Base-by-base conservation (phyloP, 2,329 filamentous ascomycete species). In the Colletotrichum higginsianum region DNA sequence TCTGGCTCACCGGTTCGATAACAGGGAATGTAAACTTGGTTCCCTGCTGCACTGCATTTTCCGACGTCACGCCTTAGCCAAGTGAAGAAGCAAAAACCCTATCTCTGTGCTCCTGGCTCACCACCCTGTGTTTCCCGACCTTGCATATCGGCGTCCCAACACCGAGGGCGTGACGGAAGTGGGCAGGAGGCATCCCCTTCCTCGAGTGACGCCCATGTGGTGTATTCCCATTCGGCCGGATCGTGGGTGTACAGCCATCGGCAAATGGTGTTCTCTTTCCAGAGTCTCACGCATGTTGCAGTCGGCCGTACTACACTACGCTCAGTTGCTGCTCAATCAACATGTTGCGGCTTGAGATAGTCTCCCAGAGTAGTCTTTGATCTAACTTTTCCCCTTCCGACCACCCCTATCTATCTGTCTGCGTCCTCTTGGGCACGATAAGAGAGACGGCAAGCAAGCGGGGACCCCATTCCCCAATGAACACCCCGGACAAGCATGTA, bases 151-250 rank as follows among this genome's bases (percentile, higher is more conserved):
- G 15, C 52, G 30, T n/a, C 35, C 44, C 47, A 21, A 53, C 49
- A 53, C 38, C 61, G 21, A 44, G 49, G 38, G 49, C 47, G 61
- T 44, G 49, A 40, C 21, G 49, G 35, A 71, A 26, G 64, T 52
- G 26, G 26, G 23, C 35, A 21, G 38, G 35, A 42, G 35, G 46
- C 15, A 35, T 71, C 21, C 30, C n/a, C n/a, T 57, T 30, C 7
- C 63, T 38, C 42, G 52, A 72, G 55, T 49, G 66, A 61, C 57
- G 44, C 69, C 56, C 72, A 73, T 73, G 64, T 73, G 72, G 49
- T 68, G 60, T 68, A 47, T 44, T 66, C 64, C 64, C 42, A 73
- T 73, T 73, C 72, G 72, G 72, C 65, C 61, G 69, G 69, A 62
- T 65, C 65, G 40, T 38, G 61, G 52, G n/a, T 60, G 21, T 18